These are phyloP conservation scores for Neodidymelliopsis sp. DNA, from an alignment of 2,329 filamentous ascomycete species.

Conservation along the genomic window DNA sequence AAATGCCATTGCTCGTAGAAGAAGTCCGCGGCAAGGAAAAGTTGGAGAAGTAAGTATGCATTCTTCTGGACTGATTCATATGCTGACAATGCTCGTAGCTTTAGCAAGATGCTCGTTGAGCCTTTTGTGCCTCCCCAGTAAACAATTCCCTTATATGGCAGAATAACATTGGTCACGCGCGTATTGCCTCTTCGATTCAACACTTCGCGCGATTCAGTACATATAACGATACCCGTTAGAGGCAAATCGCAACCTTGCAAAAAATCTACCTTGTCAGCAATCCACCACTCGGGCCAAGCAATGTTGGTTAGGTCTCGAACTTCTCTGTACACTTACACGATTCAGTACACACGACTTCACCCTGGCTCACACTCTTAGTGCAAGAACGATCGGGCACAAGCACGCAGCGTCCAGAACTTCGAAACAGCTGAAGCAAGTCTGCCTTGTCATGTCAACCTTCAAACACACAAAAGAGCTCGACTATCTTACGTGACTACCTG, in stretches of 20 bases:
- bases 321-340: conserved; percentile 1
- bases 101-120: conserved; percentile 82
- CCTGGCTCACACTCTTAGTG: no score
- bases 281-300: not conserved
- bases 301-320: conserved; percentile 6
- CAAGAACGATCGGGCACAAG: no score
- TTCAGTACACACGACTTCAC: conserved; percentile 1
- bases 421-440: no score
- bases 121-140: conserved; percentile 73
- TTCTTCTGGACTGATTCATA: no score
- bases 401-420: no score
- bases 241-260: conserved; percentile 17
- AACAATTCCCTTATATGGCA: conserved; percentile 3
- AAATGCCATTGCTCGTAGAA: conserved; percentile 95
- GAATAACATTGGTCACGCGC: conserved; percentile 8
- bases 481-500: no score
- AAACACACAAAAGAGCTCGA: no score
- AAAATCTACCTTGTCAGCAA: not conserved
- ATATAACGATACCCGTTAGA: conserved; percentile 21
- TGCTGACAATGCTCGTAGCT: conserved; percentile 53
- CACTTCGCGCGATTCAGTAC: conserved; percentile 16
- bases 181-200: not conserved
- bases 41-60: conserved; percentile 69
- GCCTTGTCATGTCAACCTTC: no score
- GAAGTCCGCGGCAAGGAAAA: conserved; percentile 96